Evolutionary conservation across 805 yeast genomes (phyloP), one percentile per base, ranked within the genome.

Genomic region (Kodamaea hsintzibuensis): DNA sequence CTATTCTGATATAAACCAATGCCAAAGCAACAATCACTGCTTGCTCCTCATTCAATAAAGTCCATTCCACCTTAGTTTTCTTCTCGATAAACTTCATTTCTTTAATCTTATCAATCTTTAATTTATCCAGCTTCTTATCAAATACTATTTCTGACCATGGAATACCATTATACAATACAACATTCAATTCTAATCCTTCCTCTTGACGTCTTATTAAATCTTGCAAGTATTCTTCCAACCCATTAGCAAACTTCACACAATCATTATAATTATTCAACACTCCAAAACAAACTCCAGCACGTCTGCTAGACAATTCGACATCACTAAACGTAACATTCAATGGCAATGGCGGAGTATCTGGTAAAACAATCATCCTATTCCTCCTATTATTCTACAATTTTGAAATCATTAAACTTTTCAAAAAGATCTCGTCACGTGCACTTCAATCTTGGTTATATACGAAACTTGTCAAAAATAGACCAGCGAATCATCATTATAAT

Each of bases 201-300:
- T 19, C 44, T 5, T 16, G 17, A 17, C n/a, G 19, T 17, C 25
- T 14, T 12, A 40, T 5, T 40, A 40, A 16, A 10, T 55, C 60
- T n/a, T 68, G 69, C 30, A 75, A 55, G 53, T 75, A 76, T 42
- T 65, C 65, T 52, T 72, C 76, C n/a, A 73, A 53, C 16, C 63
- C 55, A 38, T 69, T 68, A 13, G 67, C 69, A 56, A 65, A 73
- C 18, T 70, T 60, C 13, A 69, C 65, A 25, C 67, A 54, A 3
- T 68, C 74, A 37, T 64, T 64, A 54, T 61, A 63, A 40, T 40
- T 40, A 17, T 40, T 40, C 44, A 40, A 40, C 6, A 19, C 13
- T 16, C 13, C n/a, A 16, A 19, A 19, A 17, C 25, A 40, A 40
- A 40, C 25, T 3, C 7, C 25, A 16, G 44, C 44, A 10, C 44